Base-by-base conservation (phyloP, 2,329 filamentous ascomycete genomes). In the Mollisiaceae sp. region DNA sequence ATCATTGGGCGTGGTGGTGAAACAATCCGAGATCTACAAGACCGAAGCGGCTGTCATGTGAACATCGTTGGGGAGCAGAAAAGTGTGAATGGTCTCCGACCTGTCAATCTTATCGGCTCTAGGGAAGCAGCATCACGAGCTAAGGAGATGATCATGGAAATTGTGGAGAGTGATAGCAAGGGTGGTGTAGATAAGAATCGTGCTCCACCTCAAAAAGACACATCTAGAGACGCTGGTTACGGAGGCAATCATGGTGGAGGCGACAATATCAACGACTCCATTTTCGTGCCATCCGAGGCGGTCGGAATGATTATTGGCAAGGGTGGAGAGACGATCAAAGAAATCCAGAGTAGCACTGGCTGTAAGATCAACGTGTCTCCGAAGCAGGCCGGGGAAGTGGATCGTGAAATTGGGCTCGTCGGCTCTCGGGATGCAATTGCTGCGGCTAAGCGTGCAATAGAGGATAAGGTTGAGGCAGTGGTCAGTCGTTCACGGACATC, bases 251-350 rank as follows among this genome's bases (percentile, higher is more conserved):
- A 38, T 22, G 55, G 55, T 22, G 55, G 55, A 39, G 79, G 78
- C 27, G 90, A 91, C 71, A 94, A 94, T 81, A 85, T 91, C 73
- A 93, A 90, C 74, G 92, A 97, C 74, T 89, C 88, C 47, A 92
- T 97, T 68, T 89, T 88, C 71, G 93, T 97, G 11, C 93, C 93
- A 14, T 94, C 93, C 24, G 93, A 97, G 76, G 91, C 93, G 6
- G 93, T 97, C 62, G 93, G 93, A 67, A 97, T 97, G 93, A 97
- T 97, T 70, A 97, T 97, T 67, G 93, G 94, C 70, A 97, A 97
- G 82, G 91, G 92, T 64, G 93, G 93, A 70, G 93, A 97, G 80
- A 96, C 93, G 0, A 97, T 97, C 76, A 93, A 94, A 70, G 92
- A 97, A 72, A 96, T 97, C 90, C 93, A 97, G 78, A 90, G 89